These are phyloP conservation scores for Colletotrichum tanaceti DNA, from an alignment of 2,329 filamentous ascomycete species.

Conservation along the genomic window DNA sequence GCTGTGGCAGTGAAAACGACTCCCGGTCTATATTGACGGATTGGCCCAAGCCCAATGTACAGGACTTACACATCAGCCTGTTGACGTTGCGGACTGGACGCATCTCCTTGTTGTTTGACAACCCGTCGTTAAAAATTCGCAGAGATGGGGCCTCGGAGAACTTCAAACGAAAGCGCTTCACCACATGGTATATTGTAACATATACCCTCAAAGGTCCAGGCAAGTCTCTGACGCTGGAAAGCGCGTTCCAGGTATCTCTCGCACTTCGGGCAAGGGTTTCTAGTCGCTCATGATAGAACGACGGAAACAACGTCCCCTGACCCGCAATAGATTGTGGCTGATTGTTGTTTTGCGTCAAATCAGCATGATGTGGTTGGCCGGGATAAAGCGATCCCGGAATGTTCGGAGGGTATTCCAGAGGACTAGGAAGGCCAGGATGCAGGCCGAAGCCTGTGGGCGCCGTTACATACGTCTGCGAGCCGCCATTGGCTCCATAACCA, in stretches of 20 bases:
- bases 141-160: slow-evolving; percentile 70
- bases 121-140: slow-evolving; percentile 67
- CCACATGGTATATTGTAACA: slow-evolving; percentile 72
- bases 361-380: not conserved
- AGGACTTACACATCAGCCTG: slow-evolving; percentile 66
- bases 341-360: not conserved
- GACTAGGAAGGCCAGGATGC: not conserved
- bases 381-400: not conserved
- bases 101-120: slow-evolving; percentile 68
- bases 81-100: slow-evolving; percentile 66
- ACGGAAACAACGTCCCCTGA: not conserved
- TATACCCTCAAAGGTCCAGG: slow-evolving; percentile 71
- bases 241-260: slow-evolving; percentile 71
- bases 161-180: slow-evolving; percentile 65
- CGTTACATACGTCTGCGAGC: not conserved
- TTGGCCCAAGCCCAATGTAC: slow-evolving; percentile 49
- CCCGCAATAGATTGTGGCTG: slow-evolving; percentile 6
- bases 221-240: slow-evolving; percentile 69
- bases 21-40: slow-evolving; percentile 48
- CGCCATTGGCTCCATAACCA: not conserved
- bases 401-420: not conserved
- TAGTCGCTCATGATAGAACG: slow-evolving; percentile 56
- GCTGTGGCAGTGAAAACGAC: slow-evolving; percentile 67
- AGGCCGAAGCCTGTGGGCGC: slow-evolving; percentile 48
- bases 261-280: slow-evolving; percentile 66